Evolutionary conservation across 2,329 filamentous ascomycete genomes (phyloP).

Genomic region (Fusarium annulatum): DNA sequence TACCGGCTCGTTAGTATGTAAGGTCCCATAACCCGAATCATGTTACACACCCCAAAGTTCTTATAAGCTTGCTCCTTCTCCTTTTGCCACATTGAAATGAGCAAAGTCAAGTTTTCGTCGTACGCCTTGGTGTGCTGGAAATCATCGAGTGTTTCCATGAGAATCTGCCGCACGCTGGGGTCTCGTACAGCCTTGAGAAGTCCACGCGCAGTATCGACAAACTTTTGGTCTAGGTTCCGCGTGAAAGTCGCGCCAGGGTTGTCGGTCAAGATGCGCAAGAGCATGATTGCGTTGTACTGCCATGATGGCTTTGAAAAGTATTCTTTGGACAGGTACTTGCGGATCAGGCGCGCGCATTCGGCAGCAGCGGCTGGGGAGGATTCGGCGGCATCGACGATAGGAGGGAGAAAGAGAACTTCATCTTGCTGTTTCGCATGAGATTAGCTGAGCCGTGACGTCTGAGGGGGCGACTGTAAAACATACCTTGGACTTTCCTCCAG

Average conservation of each 20-base stretch:
- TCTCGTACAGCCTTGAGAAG: constrained; percentile 78
- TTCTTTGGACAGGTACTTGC: constrained; percentile 82
- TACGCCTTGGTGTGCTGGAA: constrained; percentile 77
- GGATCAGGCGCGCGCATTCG: constrained; percentile 82
- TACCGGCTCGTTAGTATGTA: constrained; percentile 30
- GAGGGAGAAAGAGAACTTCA: constrained; percentile 91
- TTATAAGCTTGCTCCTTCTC: constrained; percentile 77
- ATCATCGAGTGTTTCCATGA: constrained; percentile 86
- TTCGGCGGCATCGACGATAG: constrained; percentile 94
- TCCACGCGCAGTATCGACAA: constrained; percentile 79
- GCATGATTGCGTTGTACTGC: constrained; percentile 97
- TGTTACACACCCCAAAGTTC: constrained; percentile 59
- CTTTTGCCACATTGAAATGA: constrained; percentile 89
- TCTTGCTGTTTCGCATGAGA: constrained; percentile 68
- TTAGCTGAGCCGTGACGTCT: constrained; percentile 10
- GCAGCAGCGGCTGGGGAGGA: constrained; percentile 88
- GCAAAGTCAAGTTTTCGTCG: constrained; percentile 77
- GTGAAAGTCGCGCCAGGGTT: constrained; percentile 93
- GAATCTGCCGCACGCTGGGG: constrained; percentile 81
- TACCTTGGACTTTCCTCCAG: constrained; percentile 69
- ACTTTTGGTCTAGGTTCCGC: constrained; percentile 88
- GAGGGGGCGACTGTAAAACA: constrained; percentile 22
- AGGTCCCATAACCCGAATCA: background rate
- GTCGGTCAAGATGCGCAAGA: constrained; percentile 89
- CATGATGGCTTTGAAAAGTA: constrained; percentile 73